Evolutionary conservation across 2,329 filamentous ascomycete genomes (phyloP).

Genomic region (Colletotrichum brevisporum): DNA sequence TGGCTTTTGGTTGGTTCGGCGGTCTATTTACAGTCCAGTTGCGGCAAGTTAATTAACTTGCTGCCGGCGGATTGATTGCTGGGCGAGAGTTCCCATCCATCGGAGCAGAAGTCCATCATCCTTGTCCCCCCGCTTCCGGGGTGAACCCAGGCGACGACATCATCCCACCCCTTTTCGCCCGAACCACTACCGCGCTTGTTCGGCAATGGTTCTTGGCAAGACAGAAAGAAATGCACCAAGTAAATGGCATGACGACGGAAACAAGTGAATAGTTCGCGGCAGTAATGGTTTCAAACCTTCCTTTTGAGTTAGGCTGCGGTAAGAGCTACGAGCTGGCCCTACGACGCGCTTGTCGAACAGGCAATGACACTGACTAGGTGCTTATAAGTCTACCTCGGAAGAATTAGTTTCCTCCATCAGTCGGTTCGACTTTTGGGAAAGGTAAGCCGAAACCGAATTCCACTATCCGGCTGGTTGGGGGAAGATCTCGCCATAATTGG

Average conservation of each 20-base stretch:
- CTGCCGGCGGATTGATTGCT: conserved; percentile 1
- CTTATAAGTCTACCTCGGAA: background rate
- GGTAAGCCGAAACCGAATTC: background rate
- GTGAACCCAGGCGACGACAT: background rate
- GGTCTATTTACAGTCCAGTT: background rate
- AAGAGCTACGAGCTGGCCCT: no score
- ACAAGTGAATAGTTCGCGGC: background rate
- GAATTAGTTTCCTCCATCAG: background rate
- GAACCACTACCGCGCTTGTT: conserved; percentile 11
- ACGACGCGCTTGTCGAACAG: background rate
- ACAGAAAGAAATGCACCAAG: background rate
- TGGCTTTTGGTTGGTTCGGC: conserved; percentile 3
- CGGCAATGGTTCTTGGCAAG: conserved; percentile 8
- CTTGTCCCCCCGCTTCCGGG: background rate
- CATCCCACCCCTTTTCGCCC: background rate
- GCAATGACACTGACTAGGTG: background rate
- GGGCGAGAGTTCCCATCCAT: background rate
- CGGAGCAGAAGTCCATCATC: conserved; percentile 1
- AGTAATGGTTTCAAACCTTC: background rate
- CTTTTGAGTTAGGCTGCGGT: no score
- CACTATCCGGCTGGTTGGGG: conserved; percentile 10
- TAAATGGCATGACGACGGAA: conserved; percentile 11
- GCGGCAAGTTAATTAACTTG: conserved; percentile 7
- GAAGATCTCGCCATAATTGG: conserved; percentile 1
- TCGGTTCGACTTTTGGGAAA: background rate